Conservation (phyloP, 1,139 yeast genomes). For the Zygosaccharomyces sapae region DNA sequence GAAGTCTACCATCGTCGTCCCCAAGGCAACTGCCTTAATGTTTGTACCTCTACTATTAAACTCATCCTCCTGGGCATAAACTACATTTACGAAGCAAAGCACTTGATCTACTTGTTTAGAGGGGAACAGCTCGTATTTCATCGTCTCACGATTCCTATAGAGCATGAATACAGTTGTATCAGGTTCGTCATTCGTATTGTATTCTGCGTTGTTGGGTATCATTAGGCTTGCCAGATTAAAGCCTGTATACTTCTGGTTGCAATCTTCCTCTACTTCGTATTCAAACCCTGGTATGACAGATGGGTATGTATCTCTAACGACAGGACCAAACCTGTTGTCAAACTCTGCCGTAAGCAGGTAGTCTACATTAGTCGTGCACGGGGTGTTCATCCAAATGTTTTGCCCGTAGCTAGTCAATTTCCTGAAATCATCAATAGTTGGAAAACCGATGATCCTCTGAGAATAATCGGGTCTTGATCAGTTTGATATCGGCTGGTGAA, state of each 20-base stretch:
- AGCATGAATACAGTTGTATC: conserved; percentile 30
- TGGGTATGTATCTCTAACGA: conserved; percentile 29
- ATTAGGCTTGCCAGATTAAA: conserved; percentile 29
- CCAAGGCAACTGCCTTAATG: conserved; percentile 37
- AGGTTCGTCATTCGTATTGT: conserved; percentile 21
- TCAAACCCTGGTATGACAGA: conserved; percentile 26
- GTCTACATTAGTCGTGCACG: conserved; percentile 18
- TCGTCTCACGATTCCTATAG: conserved; percentile 20
- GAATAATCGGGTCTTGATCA: neutral
- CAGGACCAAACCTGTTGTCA: conserved; percentile 32
- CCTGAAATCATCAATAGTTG: neutral
- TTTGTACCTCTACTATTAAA: conserved; percentile 30
- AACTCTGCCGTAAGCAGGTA: conserved; percentile 32
- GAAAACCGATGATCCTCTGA: neutral
- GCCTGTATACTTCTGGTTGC: conserved; percentile 1
- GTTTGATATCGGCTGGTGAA: neutral
- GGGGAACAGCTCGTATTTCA: conserved; percentile 25
- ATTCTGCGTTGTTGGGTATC: conserved; percentile 33
- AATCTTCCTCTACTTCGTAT: conserved; percentile 5
- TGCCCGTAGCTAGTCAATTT: neutral
- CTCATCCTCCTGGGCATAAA: conserved; percentile 26
- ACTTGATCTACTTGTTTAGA: conserved; percentile 9
- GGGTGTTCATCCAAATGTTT: conserved; percentile 2
- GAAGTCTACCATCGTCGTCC: conserved; percentile 50
- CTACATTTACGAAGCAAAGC: conserved; percentile 28